Base-by-base conservation (phyloP, 306 rosid genomes). In the Corylus americana region DNA sequence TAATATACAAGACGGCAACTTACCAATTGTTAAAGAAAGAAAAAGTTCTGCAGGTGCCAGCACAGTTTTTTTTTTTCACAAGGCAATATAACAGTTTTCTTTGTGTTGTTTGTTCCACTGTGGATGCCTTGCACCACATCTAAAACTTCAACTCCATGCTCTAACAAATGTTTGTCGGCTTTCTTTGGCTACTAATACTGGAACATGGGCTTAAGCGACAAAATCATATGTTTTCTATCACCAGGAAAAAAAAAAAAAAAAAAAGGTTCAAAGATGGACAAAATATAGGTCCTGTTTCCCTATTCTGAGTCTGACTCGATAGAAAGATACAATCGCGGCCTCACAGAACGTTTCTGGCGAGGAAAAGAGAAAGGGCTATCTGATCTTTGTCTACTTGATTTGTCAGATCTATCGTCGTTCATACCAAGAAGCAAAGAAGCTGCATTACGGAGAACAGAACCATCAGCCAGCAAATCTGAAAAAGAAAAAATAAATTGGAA, bases 351-450 rank as follows among this genome's bases (percentile, higher is more conserved):
- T 84, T 90, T 96, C 82, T 96, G 99, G 78, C 97, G 98, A 83
- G 99, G 99, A 88, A 93, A 91, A 35, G 98, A 88, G 93, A 96
- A 89, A n/a, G 98, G 98, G 84, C 91, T 91, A 79, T 81, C 92
- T 35, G 98, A 90, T 82, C 97, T 85, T 77, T 81, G 91, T 84
- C 90, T 88, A 77, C 81, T 89, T 76, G 84, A 74, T 84, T 88
- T 88, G 75, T 93, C 97, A 74, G 95, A 80, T 88, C 91, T 77
- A 70, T 76, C 95, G 78, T 91, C 96, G 77, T 87, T 88, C 87
- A 87, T 88, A 53, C 97, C 97, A 77, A 86, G 96, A 83, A 88
- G 90, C 86, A 93, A 84, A 88, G 98, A 88, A 85, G 98, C 99
- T 96, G 93, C 89, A 61, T 13, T 82, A 81, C 75, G 81, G 77